Evolutionary conservation across 345 rosid species (phyloP).

Genomic region (Linum trigynum): DNA sequence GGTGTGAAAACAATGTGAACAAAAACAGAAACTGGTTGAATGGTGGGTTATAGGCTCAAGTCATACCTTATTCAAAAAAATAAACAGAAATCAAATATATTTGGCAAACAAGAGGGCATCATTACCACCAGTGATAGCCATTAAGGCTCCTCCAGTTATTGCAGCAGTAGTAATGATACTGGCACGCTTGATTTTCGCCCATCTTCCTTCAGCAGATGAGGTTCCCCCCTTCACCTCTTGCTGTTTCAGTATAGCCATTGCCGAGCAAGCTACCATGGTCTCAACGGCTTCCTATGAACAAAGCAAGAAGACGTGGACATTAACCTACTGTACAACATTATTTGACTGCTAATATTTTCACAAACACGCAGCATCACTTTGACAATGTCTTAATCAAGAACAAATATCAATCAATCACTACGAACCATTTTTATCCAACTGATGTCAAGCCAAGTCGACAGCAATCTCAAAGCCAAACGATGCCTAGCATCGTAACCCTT

Average conservation of each 20-base stretch:
- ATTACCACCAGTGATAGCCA: slow-evolving; percentile 96
- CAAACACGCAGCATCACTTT: neutral
- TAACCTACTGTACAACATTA: neutral
- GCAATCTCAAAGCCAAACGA: slow-evolving; percentile 70
- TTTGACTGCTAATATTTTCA: neutral
- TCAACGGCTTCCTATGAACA: slow-evolving; percentile 58
- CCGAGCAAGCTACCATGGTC: slow-evolving; percentile 76
- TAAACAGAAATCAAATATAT: neutral
- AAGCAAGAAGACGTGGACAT: neutral
- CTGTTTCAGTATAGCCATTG: slow-evolving; percentile 70
- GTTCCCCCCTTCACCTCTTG: slow-evolving; percentile 46
- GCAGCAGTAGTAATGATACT: slow-evolving; percentile 98
- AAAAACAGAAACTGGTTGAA: slow-evolving; percentile 1
- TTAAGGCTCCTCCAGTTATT: slow-evolving; percentile 78
- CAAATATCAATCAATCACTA: slow-evolving; percentile 6
- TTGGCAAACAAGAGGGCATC: slow-evolving; percentile 7
- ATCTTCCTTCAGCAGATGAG: slow-evolving; percentile 33
- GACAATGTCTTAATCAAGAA: neutral
- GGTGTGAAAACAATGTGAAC: neutral
- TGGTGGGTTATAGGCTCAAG: neutral
- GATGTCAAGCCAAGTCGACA: slow-evolving; percentile 80
- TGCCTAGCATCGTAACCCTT: slow-evolving; percentile 95
- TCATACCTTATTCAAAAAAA: neutral
- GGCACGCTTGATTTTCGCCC: slow-evolving; percentile 91
- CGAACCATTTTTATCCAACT: slow-evolving; percentile 82